phyloP scores from a whole-genome alignment of 768 basidiomycete genomes.

The Phlebiopsis gigantea region DNA sequence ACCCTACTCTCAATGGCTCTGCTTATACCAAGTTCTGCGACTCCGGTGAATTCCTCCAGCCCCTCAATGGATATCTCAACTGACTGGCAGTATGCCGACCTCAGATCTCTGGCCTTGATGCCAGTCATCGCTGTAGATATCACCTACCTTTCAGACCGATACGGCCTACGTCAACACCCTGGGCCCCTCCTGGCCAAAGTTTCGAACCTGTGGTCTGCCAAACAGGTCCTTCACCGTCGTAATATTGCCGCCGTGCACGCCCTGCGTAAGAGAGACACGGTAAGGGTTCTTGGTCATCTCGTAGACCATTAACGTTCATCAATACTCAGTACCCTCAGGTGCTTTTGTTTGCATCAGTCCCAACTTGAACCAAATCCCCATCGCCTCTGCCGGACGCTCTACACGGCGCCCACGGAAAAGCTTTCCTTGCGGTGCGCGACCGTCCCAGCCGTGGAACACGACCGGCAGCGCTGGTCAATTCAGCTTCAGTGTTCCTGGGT shows the following conservation, averaged over 20 bases:
- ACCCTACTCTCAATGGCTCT: no score
- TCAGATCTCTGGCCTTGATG: background rate
- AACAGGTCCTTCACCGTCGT: conserved; percentile 27
- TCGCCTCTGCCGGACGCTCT: conserved; percentile 38
- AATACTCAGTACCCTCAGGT: conserved; percentile 23
- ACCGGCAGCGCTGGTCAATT: no score
- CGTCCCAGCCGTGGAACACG: no score
- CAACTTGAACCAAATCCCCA: conserved; percentile 36
- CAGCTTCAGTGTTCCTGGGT: no score
- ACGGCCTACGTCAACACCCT: conserved; percentile 26
- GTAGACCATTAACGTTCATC: no score
- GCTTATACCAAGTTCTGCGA: no score
- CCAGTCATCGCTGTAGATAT: conserved; percentile 13
- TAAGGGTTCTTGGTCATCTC: no score
- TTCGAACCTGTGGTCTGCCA: conserved; percentile 34
- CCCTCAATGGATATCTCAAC: no score
- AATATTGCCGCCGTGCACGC: conserved; percentile 32
- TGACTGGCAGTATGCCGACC: background rate
- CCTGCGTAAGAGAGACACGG: conserved; percentile 38
- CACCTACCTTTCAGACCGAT: conserved; percentile 28
- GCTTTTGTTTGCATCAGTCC: conserved; percentile 34
- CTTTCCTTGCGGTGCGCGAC: no score
- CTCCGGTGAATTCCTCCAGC: no score
- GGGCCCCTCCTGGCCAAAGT: conserved; percentile 35
- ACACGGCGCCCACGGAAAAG: conserved; percentile 37